Conservation (phyloP, 2,329 filamentous ascomycete genomes). For the Colletotrichum ledebouriae region DNA sequence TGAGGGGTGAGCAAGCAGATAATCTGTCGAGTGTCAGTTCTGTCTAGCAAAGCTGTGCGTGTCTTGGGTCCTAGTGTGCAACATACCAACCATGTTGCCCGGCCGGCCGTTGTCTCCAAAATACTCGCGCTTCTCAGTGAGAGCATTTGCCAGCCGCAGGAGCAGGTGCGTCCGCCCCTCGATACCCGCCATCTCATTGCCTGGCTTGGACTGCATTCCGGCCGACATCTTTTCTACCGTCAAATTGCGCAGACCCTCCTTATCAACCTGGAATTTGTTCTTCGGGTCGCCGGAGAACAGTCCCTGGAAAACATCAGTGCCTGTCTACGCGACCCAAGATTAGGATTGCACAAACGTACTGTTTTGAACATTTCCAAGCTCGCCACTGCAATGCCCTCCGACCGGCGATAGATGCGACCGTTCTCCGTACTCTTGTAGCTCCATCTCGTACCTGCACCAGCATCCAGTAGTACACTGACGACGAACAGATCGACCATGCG, state of each 20-base stretch:
- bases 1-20: slow-evolving; percentile 90
- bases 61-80: neutral
- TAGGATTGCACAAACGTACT: slow-evolving; percentile 50
- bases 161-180: slow-evolving; percentile 87
- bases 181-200: slow-evolving; percentile 86
- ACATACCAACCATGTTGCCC: slow-evolving; percentile 91
- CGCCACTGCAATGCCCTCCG: slow-evolving; percentile 86
- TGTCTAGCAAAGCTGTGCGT: neutral
- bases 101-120: slow-evolving; percentile 89
- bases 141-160: slow-evolving; percentile 78
- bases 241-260: slow-evolving; percentile 79
- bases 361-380: slow-evolving; percentile 93
- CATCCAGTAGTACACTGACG: slow-evolving; percentile 84
- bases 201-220: slow-evolving; percentile 85
- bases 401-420: slow-evolving; percentile 83
- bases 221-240: slow-evolving; percentile 81
- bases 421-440: slow-evolving; percentile 93
- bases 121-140: slow-evolving; percentile 81
- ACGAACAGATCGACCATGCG: slow-evolving; percentile 84
- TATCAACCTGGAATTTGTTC: slow-evolving; percentile 93
- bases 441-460: slow-evolving; percentile 92
- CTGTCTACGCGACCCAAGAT: neutral
- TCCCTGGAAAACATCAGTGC: slow-evolving; percentile 62
- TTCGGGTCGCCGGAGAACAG: slow-evolving; percentile 85
- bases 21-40: slow-evolving; percentile 70